These are phyloP conservation scores for Xylariaceae sp. DNA, from an alignment of 2,329 filamentous ascomycete genomes.

Conservation along the genomic window DNA sequence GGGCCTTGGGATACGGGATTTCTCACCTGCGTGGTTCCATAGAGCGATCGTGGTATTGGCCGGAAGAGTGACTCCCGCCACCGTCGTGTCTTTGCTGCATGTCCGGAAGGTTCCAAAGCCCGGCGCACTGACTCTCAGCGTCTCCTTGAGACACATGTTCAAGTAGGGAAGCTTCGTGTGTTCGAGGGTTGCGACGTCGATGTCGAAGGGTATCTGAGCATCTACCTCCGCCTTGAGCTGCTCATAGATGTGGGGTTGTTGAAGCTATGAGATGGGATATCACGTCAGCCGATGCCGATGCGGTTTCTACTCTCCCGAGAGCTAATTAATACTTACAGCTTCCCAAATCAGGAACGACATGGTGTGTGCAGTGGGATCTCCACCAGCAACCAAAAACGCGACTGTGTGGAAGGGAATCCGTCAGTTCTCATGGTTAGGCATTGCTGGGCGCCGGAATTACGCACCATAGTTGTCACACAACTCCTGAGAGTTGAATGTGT, in stretches of 20 bases:
- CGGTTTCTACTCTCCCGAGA: background rate
- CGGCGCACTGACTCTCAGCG: constrained; percentile 12
- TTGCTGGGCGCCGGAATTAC: background rate
- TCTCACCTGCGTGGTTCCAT: constrained; percentile 15
- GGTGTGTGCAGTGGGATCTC: constrained; percentile 16
- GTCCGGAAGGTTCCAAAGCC: constrained; percentile 16
- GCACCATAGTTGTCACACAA: constrained; percentile 18
- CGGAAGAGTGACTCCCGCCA: constrained; percentile 14
- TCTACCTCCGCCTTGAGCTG: constrained; percentile 14
- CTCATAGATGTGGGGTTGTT: constrained; percentile 7
- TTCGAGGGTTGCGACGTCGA: constrained; percentile 11
- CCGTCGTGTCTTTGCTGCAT: constrained; percentile 13
- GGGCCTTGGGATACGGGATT: constrained; percentile 1
- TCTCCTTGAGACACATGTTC: constrained; percentile 18
- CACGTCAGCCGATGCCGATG: background rate
- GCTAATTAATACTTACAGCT: constrained; percentile 8
- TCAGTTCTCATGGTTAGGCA: background rate
- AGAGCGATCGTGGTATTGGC: constrained; percentile 16
- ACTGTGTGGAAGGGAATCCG: background rate
- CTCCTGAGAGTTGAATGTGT: constrained; percentile 16
- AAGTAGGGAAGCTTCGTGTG: constrained; percentile 14
- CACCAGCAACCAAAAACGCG: constrained; percentile 16
- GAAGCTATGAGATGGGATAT: constrained; percentile 1
- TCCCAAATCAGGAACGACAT: constrained; percentile 19
- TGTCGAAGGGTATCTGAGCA: constrained; percentile 12